These are phyloP conservation scores for Oemleria cerasiformis DNA, from an alignment of 306 rosid species.

Conservation along the genomic window DNA sequence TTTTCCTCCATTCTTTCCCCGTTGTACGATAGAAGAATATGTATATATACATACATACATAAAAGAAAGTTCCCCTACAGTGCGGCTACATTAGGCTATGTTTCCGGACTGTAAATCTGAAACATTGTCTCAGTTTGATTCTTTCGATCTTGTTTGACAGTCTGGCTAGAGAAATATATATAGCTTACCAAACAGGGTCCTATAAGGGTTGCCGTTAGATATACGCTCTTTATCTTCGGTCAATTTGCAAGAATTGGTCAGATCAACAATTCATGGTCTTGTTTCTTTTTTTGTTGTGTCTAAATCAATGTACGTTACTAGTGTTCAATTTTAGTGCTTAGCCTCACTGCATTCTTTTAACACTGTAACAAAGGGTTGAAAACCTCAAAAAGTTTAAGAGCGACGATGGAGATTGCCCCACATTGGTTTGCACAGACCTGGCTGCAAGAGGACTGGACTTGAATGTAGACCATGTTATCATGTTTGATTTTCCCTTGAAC, in stretches of 20 bases:
- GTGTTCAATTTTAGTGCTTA: slow-evolving; percentile 14
- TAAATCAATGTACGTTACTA: background rate
- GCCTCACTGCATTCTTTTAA: slow-evolving; percentile 16
- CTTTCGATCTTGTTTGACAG: background rate
- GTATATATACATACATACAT: background rate
- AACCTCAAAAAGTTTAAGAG: slow-evolving; percentile 90
- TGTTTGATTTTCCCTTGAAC: slow-evolving; percentile 92
- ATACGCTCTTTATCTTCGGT: background rate
- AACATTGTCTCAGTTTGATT: background rate
- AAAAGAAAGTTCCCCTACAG: background rate
- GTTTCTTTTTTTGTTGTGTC: background rate
- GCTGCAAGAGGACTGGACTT: slow-evolving; percentile 97
- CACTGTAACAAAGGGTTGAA: slow-evolving; percentile 64
- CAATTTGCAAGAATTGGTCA: background rate
- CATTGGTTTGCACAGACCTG: slow-evolving; percentile 92
- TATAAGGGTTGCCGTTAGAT: too few species aligned
- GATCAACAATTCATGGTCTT: background rate
- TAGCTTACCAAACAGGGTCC: background rate
- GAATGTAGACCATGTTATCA: slow-evolving; percentile 94
- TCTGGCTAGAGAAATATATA: background rate
- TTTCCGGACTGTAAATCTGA: background rate
- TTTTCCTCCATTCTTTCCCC: background rate
- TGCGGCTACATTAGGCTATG: background rate
- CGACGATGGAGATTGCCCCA: slow-evolving; percentile 82
- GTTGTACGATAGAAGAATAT: background rate